These are phyloP conservation scores for Penicillium desertorum DNA, from an alignment of 495 filamentous ascomycete genomes.

Conservation along the genomic window DNA sequence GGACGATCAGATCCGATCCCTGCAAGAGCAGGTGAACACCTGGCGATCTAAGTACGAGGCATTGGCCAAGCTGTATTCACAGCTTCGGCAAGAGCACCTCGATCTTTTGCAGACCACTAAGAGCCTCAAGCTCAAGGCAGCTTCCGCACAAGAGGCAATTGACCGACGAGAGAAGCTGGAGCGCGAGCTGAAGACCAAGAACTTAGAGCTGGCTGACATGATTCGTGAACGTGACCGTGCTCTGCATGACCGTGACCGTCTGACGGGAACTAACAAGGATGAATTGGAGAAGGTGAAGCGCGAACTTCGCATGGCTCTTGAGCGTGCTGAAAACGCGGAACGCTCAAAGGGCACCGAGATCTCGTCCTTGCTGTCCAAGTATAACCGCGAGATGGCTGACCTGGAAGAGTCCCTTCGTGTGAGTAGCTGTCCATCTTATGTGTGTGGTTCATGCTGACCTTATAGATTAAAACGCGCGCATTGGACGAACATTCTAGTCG, in stretches of 20 bases:
- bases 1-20: constrained; percentile 87
- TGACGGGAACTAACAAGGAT: constrained; percentile 82
- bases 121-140: constrained; percentile 89
- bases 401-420: constrained; percentile 85
- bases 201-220: constrained; percentile 96
- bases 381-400: constrained; percentile 95
- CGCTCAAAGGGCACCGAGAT: constrained; percentile 90
- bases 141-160: constrained; percentile 95
- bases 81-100: constrained; percentile 91
- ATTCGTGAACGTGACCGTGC: constrained; percentile 94
- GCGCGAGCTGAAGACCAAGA: constrained; percentile 97
- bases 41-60: constrained; percentile 98
- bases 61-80: constrained; percentile 93
- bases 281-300: constrained; percentile 95
- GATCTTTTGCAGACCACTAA: constrained; percentile 95
- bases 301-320: constrained; percentile 89
- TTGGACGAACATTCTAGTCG: constrained; percentile 81
- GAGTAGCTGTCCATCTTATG: constrained; percentile 17
- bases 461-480: constrained; percentile 73
- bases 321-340: constrained; percentile 91
- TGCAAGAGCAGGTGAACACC: constrained; percentile 94
- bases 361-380: constrained; percentile 88
- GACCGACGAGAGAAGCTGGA: constrained; percentile 92
- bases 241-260: constrained; percentile 85
- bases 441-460: constrained; percentile 21